Base-by-base conservation (phyloP, 306 rosid genomes). In the Gleditsia sinensis region DNA sequence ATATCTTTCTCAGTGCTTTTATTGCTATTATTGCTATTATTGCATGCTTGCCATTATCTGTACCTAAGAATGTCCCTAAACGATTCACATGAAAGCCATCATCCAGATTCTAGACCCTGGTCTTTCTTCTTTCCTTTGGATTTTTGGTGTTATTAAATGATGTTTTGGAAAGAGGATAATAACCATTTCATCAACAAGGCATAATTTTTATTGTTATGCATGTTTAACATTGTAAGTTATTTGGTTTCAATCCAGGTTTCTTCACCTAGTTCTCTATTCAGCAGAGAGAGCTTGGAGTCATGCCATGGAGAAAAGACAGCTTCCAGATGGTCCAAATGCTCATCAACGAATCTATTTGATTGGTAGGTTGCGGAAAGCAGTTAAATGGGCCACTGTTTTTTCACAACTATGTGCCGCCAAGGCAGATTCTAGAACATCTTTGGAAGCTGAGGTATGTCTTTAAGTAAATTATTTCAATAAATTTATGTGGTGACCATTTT, bases 211-310 rank as follows among this genome's bases (percentile, higher is more conserved):
- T 42, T 42, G 3, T 42, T 11, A 42, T 2, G 48, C 48, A 1
- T 42, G 48, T 59, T 61, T 75, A 54, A 82, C 61, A 4, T 27
- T 83, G 59, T 17, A 45, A 23, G 25, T 45, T 68, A 69, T 84
- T 48, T 79, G 78, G 72, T 72, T 71, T 78, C 75, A n/a, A 78
- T 77, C 58, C 87, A 95, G 99, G 96, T 92, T 75, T 88, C 98
- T 95, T 71, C 99, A 95, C 67, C 37, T 92, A 72, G 82, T 90
- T 79, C 96, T 95, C 58, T 90, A 95, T 76, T 81, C 86, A 16
- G 92, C 98, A 23, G 99, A 95, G 90, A 90, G 99, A 89, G 98
- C 98, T 46, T 95, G 99, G 96, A 95, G 98, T 80, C 96, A 95
- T 85, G 99, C 99, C 62, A 92, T 95, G 99, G 99, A 95, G 83